Conservation (phyloP, 2,329 filamentous ascomycete genomes). For the Botryotinia convoluta region DNA sequence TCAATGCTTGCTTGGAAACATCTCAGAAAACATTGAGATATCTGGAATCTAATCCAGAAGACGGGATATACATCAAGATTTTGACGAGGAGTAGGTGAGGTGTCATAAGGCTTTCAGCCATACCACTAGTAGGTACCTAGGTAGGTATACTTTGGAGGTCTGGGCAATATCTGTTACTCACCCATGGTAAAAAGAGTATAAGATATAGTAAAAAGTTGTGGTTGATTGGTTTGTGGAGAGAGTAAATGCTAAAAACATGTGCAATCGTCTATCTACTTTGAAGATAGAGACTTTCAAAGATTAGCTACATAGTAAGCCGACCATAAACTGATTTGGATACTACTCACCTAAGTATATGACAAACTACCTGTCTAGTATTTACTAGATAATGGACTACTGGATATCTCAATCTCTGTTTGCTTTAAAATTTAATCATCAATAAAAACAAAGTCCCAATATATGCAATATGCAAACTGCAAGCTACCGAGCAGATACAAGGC, state of each 20-base stretch:
- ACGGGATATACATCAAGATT: background rate
- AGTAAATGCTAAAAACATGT: background rate
- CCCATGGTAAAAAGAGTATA: too few relatives aligned
- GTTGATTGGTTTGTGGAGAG: background rate
- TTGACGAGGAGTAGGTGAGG: background rate
- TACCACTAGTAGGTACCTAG: background rate
- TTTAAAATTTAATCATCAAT: background rate
- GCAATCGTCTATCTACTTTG: background rate
- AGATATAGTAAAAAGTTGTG: too few relatives aligned
- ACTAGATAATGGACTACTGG: background rate
- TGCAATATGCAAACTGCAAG: background rate
- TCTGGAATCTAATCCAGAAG: background rate
- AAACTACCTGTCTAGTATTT: background rate
- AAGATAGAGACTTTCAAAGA: background rate
- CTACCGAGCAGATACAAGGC: background rate
- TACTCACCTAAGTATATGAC: fast-evolving
- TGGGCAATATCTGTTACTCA: background rate
- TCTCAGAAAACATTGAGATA: background rate
- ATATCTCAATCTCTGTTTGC: background rate
- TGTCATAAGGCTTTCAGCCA: background rate
- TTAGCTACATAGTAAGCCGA: too few relatives aligned
- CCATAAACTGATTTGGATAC: background rate
- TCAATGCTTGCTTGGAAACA: background rate
- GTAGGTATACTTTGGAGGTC: background rate
- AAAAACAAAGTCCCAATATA: background rate